Percentiles rank a stretch among this genome's conserved stretches.
Conservation (phyloP, 345 rosid genomes). For the Populus pruinosa region DNA sequence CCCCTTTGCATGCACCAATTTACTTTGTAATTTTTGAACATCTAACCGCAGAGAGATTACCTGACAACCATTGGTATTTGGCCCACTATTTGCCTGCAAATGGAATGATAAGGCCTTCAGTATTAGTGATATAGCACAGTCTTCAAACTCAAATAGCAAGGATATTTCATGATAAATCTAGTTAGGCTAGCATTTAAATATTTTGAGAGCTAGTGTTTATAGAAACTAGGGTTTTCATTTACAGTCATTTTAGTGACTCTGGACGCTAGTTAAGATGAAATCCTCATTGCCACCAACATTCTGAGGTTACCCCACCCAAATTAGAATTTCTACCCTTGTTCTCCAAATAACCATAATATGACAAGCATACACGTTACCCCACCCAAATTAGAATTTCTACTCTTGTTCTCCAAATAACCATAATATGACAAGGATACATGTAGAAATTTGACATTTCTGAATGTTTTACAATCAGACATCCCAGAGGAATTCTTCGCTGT, state of each 20-base stretch:
- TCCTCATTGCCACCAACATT: not conserved
- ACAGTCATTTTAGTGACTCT: not conserved
- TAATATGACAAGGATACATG: not conserved
- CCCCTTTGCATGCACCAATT: not conserved
- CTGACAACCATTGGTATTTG: slow-evolving; percentile 85
- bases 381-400: too few species aligned
- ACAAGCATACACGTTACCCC: not conserved
- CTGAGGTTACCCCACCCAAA: not conserved
- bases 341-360: not conserved
- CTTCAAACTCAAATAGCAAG: not conserved
- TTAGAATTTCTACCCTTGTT: not conserved
- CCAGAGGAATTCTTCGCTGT: not conserved
- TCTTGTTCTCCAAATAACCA: not conserved
- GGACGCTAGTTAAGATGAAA: not conserved
- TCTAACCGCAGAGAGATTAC: slow-evolving; percentile 32
- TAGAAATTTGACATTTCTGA: not conserved
- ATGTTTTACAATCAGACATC: not conserved
- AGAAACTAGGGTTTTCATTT: not conserved
- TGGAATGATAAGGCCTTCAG: not conserved
- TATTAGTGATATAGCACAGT: not conserved
- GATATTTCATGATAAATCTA: not conserved
- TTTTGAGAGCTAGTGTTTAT: too few species aligned
- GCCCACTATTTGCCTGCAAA: slow-evolving; percentile 91
- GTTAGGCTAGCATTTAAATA: not conserved
- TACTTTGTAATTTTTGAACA: not conserved